phyloP scores from a whole-genome alignment of 2,329 filamentous ascomycete species.

The Chaetomium strumarium region DNA sequence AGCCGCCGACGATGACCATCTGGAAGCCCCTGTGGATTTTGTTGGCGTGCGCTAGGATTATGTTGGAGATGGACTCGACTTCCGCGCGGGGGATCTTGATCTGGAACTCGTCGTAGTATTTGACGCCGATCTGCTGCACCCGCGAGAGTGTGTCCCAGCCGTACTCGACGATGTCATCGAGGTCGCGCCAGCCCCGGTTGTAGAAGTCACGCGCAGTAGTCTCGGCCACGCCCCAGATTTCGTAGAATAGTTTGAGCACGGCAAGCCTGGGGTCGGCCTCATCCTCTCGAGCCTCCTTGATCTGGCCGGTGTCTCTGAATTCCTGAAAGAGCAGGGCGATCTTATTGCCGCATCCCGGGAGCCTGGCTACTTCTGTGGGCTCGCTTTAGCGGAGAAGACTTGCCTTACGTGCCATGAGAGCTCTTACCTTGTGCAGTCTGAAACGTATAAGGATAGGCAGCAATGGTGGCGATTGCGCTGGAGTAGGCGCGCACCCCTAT shows the following conservation, averaged over 20 bases:
- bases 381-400: conserved; percentile 6
- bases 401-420: not conserved
- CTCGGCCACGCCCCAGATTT: conserved; percentile 89
- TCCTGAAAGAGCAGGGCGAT: conserved; percentile 73
- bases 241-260: conserved; percentile 64
- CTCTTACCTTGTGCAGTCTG: conserved; percentile 36
- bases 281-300: conserved; percentile 60
- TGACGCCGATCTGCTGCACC: conserved; percentile 88
- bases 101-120: conserved; percentile 84
- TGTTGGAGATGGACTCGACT: conserved; percentile 60
- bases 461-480: conserved; percentile 74
- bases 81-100: conserved; percentile 66
- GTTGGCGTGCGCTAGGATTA: conserved; percentile 62
- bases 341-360: conserved; percentile 79
- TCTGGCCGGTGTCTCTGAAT: conserved; percentile 55
- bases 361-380: conserved; percentile 40
- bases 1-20: conserved; percentile 68
- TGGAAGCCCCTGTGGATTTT: conserved; percentile 50
- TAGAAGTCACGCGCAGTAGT: conserved; percentile 79
- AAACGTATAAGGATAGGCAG: conserved; percentile 64
- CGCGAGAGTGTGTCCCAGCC: conserved; percentile 71
- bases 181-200: conserved; percentile 68
- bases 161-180: conserved; percentile 79
- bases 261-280: conserved; percentile 58
- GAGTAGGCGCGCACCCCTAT: conserved; percentile 83